A percentile compares a stretch with the other conserved stretches of the same genome.
phyloP scores from a whole-genome alignment of 2,329 filamentous ascomycete species.

The Verruconis gallopava region DNA sequence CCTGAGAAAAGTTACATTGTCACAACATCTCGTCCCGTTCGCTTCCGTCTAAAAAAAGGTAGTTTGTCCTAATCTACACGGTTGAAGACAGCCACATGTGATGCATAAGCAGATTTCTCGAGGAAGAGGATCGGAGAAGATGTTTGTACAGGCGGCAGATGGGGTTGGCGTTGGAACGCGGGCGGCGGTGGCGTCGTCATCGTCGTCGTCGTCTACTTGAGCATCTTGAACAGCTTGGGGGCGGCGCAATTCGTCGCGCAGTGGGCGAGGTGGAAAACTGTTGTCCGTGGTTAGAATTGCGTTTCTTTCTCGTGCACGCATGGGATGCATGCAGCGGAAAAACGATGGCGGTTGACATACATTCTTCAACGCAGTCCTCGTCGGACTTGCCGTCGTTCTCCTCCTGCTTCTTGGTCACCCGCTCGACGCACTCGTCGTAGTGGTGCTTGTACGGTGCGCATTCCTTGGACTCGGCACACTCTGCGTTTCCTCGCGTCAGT shows the following conservation, averaged over 20 bases:
- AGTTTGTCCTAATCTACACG: neutral
- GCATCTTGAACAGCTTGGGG: conserved; percentile 83
- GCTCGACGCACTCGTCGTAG: conserved; percentile 95
- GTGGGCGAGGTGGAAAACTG: conserved; percentile 98
- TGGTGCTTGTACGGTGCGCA: conserved; percentile 91
- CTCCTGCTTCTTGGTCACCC: conserved; percentile 63
- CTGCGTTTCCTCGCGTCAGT: conserved; percentile 35
- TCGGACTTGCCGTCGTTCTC: conserved; percentile 56
- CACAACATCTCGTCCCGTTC: neutral
- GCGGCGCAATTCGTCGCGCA: conserved; percentile 88
- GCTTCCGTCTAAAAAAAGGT: neutral
- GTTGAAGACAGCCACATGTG: too few relatives aligned
- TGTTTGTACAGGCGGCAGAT: conserved; percentile 1
- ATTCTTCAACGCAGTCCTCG: conserved; percentile 99
- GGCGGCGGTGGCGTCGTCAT: too few relatives aligned
- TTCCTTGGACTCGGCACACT: conserved; percentile 76
- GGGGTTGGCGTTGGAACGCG: neutral
- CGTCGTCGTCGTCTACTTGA: conserved; percentile 73
- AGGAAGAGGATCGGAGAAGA: neutral
- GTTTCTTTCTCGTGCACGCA: neutral
- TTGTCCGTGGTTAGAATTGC: neutral
- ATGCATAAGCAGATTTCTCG: neutral
- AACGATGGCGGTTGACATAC: conserved; percentile 46
- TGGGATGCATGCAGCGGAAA: neutral
- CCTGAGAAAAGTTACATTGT: too few relatives aligned